Base-by-base conservation (phyloP, 768 basidiomycete species). In the Termitomyces sp. region DNA sequence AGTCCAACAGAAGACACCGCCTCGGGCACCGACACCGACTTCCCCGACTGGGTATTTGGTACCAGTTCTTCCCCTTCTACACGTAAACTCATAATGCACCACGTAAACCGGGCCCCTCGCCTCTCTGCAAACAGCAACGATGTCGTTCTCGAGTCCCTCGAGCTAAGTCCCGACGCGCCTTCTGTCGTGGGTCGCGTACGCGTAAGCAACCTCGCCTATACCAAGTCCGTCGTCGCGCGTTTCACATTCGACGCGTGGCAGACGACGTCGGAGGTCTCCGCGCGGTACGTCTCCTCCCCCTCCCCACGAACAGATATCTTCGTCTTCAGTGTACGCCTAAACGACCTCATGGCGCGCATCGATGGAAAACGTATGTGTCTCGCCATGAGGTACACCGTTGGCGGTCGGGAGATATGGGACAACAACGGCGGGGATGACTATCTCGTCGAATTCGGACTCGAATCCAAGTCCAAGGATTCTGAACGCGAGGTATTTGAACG, bases 201-300 rank as follows among this genome's bases (percentile, higher is more conserved):
- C 51, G 91, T 96, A 60, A 83, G 86, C 67, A 98, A 98, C 71
- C 70, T 98, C 54, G 86, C 93, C 7, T 98, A 86, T 75, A 81
- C 89, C 68, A 98, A 98, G 76, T 84, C 85, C 80, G 81, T 98
- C 56, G 89, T 87, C 8, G 85, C 94, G 31, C 86, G 96, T 34
- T 98, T 97, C 74, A 98, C 96, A 1, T 83, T 96, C 67, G 96
- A 98, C 71, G 82, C 80, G 66, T 98, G 96, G 96, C 93, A 94
- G 73, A 99, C 96, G 51, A 96, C 93, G 61, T 91, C 89, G 72
- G 96, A 98, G 73, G 92, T 97, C 60, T 84, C 87, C 0, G 96
- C 88, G 31, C 85, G 83, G 54, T 89, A 92, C 71, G 73, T 76
- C 20, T 76, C 79, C 56, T 74, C 79, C 4, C 63, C 84, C 17